Evolutionary conservation across 2,329 filamentous ascomycete species (phyloP), one percentile per base, ranked within the genome.

Genomic region (Curvularia sp.): DNA sequence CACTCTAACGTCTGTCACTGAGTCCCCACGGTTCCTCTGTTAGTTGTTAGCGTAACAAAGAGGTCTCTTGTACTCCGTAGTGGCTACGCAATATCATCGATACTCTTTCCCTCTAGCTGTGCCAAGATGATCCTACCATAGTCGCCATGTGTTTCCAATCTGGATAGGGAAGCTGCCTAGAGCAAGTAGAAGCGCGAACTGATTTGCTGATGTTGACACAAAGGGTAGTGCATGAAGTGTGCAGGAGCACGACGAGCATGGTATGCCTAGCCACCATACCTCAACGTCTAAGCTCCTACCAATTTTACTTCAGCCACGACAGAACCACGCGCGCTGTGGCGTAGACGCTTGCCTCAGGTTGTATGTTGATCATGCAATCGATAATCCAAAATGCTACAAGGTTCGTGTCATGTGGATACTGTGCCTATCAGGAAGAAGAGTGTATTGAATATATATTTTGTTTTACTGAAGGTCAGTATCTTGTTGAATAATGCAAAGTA

Each of bases 401-500:
- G 60, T 38, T 38, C 38, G 46, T 47, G 57, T 58, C 48, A 60
- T 48, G 46, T 44, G 30, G 33, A 57, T 49, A 51, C 44, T 38
- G 35, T 44, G 13, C 61, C 24, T 24, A 55, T 41, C 46, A 63
- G 62, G 49, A 56, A 30, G 10, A 9, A 26, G 38, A 28, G 49
- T 68, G 57, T 30, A 70, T 66, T 68, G 54, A 46, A 33, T 62
- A 44, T 52, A 33, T 49, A 48, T 57, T 56, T 44, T 8, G 26
- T 44, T 44, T 51, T 58, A 58, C 50, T 61, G 65, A 33, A 41
- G 38, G 43, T 55, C 56, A 61, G 69, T 65, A 64, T 68, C 61
- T 68, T 72, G 64, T 72, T 67, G 69, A 70, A 67, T 64, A 64
- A 65, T 41, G 51, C 47, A 15, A 5, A 24, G 43, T 53, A n/a